These are phyloP conservation scores for Ustilago cynodontis DNA, from an alignment of 1,284 basidiomycete species.

Conservation along the genomic window DNA sequence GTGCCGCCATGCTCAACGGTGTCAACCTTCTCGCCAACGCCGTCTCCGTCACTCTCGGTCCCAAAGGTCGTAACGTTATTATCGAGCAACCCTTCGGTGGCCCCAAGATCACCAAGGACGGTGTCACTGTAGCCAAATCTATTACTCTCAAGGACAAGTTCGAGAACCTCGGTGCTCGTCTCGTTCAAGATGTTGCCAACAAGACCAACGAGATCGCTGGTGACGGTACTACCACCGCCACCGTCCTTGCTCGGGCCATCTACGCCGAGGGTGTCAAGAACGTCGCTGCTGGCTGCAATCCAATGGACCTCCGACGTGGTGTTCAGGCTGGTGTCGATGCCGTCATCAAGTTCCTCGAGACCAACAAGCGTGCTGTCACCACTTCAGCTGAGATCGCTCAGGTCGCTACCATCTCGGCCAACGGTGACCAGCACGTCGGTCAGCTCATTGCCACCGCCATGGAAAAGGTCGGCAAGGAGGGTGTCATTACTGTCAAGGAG, in stretches of 20 bases:
- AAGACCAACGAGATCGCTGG: constrained; percentile 98
- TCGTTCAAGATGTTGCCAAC: constrained; percentile 93
- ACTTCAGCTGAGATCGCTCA: constrained; percentile 97
- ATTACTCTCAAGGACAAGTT: constrained; percentile 97
- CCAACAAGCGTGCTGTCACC: constrained; percentile 92
- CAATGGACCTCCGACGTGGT: constrained; percentile 97
- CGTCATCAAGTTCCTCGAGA: constrained; percentile 90
- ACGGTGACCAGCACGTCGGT: constrained; percentile 93
- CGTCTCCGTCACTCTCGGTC: constrained; percentile 90
- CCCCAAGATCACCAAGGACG: constrained; percentile 98
- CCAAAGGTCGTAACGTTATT: constrained; percentile 99
- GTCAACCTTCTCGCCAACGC: constrained; percentile 87
- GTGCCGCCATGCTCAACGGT: constrained; percentile 92
- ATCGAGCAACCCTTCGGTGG: constrained; percentile 98
- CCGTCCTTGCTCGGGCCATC: constrained; percentile 95
- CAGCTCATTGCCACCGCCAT: constrained; percentile 98
- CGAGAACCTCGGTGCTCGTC: constrained; percentile 97
- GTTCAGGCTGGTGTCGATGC: constrained; percentile 96
- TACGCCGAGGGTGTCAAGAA: constrained; percentile 99
- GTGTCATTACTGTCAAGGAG: constrained; percentile 99
- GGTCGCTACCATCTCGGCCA: constrained; percentile 98
- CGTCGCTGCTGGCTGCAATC: constrained; percentile 98
- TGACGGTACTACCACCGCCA: constrained; percentile 98
- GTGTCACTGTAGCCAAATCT: constrained; percentile 97
- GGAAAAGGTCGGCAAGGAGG: constrained; percentile 99